Evolutionary conservation across 495 filamentous ascomycete genomes (phyloP), one percentile per base, ranked within the genome.

Genomic region (Aspergillus bertholletiae): DNA sequence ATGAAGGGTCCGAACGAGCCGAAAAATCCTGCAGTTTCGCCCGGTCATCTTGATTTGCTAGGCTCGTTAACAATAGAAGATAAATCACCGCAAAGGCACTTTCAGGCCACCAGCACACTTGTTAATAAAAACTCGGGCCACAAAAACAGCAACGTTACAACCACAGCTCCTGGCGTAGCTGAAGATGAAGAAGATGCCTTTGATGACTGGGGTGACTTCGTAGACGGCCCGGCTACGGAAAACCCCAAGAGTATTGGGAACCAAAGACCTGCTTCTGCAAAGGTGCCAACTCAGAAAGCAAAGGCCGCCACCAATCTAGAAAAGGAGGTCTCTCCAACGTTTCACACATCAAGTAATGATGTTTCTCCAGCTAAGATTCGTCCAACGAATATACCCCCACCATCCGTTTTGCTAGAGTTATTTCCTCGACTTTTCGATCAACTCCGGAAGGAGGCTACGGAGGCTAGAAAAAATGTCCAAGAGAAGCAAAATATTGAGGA

Each of bases 321-420:
- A 18, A 23, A 17, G n/a, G 46, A 21, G 5, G 18, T 7, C 18
- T 43, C 53, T 28, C 12, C 30, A 34, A 21, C 15, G 8, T 28
- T 46, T 34, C 20, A 13, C 54, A 35, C 26, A 20, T 34, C 20
- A 23, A 37, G 15, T 2, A 18, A 46, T 13, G 2, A 32, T 24
- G 15, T 58, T 55, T 34, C 53, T 48, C n/a, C 65, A 51, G 48
- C 59, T 17, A 57, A 74, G 46, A 63, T 78, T 30, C 89, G 90
- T 6, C 92, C 92, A 50, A 89, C 86, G 8, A 96, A 96, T 67
- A 83, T 96, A 4, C 93, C 94, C 18, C 91, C 94, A 2, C 95
- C 95, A 7, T 87, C 88, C 15, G 74, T 94, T 44, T 74, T 97
- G 5, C 77, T 98, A 22, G 79, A 89, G 32, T 66, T 90, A 9